Base-by-base conservation (phyloP, 768 basidiomycete species). In the Naganishia vishniacii region DNA sequence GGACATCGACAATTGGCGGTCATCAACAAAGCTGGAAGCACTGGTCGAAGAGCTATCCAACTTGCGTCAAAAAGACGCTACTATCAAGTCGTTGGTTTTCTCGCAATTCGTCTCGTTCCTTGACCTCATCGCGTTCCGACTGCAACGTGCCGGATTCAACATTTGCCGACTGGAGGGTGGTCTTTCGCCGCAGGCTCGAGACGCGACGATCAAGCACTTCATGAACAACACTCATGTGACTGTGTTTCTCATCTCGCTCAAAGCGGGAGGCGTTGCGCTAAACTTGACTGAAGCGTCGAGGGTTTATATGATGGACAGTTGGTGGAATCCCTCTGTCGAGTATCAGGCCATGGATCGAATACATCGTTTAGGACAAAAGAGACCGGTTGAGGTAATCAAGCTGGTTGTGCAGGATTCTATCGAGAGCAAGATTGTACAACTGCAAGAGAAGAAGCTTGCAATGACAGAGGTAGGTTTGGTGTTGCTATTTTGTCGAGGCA, bases 1-100 rank as follows among this genome's bases (percentile, higher is more conserved):
- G 25, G 84, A 98, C 73, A 80, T 46, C 34, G 26, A 60, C 34
- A 86, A 84, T 48, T 95, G 91, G 91, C 84, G 91, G 49, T 94
- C 91, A 1, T 93, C 90, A n/a, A 86, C 91, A 4, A 99, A 98
- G 81, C 90, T 98, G 45, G 95, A 99, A 75, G 93, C 94, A 1
- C 82, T 99, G 4, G 81, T 98, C 3, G 95, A 99, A 77, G 95
- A 99, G 78, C 78, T 99, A 59, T 85, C 83, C 71, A 91, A 89
- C 75, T 81, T 95, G 42, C 82, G 92, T 37, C 76, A 81, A 66
- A 83, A 92, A 72, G 90, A 97, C 74, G 82, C 87, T 29, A 94
- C 92, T 12, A 91, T 90, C 32, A 99, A 99, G 80, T 91, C 89
- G 76, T 84, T 99, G 58, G 94, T 99, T 18, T 99, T 98, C 69